phyloP scores from a whole-genome alignment of 768 basidiomycete genomes.

The Termitomyces sp. region DNA sequence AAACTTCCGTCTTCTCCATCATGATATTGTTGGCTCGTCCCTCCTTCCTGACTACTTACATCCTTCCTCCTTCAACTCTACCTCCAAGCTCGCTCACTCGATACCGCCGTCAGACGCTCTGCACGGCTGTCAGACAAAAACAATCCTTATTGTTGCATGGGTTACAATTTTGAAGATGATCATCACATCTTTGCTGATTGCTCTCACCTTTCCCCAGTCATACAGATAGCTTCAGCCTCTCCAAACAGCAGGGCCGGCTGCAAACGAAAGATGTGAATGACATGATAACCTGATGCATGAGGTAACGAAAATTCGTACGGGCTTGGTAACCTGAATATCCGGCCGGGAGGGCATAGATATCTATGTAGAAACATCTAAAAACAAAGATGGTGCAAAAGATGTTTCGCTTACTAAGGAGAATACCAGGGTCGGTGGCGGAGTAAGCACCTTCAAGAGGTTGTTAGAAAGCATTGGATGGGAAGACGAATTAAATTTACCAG shows the following conservation, averaged over 20 bases:
- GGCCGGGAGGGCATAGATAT: conserved; percentile 30
- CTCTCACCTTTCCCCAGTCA: neutral
- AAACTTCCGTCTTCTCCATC: neutral
- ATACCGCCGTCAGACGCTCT: neutral
- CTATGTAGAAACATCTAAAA: conserved; percentile 1
- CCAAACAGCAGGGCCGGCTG: conserved; percentile 34
- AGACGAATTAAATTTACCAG: conserved; percentile 21
- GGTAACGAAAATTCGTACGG: conserved; percentile 22
- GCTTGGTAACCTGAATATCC: conserved; percentile 31
- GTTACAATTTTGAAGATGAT: neutral
- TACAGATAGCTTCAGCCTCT: conserved; percentile 20
- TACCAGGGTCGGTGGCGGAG: conserved; percentile 31
- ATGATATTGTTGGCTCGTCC: neutral
- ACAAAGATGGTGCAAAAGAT: neutral
- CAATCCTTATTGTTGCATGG: neutral
- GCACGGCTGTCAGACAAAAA: neutral
- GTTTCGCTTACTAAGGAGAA: conserved; percentile 28
- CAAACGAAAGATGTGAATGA: neutral
- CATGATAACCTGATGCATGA: neutral
- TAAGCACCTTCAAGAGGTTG: conserved; percentile 24
- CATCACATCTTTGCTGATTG: neutral
- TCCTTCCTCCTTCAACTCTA: neutral
- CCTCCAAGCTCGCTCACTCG: no score
- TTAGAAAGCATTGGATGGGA: neutral
- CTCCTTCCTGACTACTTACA: neutral